Conservation (phyloP, 2,329 filamentous ascomycete species). For the Aspergillus carbonarius region DNA sequence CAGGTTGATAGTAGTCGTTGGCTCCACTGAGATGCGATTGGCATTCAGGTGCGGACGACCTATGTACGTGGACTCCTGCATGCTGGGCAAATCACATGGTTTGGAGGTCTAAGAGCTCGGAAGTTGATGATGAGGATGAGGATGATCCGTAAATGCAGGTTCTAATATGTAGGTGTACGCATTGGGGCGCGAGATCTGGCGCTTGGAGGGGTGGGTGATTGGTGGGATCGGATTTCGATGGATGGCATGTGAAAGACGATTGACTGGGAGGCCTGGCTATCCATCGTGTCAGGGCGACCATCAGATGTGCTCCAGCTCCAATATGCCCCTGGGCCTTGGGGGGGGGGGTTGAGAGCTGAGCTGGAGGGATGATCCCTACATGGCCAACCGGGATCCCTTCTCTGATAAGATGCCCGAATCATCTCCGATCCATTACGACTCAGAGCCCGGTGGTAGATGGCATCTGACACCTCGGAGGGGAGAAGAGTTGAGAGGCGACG, state of each 20-base stretch:
- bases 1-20: neutral
- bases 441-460: neutral
- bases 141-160: neutral
- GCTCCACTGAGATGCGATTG: no score
- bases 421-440: neutral
- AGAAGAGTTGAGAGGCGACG: neutral
- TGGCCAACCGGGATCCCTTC: neutral
- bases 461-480: neutral
- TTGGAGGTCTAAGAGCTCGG: neutral
- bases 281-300: no score
- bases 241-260: neutral
- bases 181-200: neutral
- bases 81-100: neutral
- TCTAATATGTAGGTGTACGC: neutral
- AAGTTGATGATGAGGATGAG: neutral
- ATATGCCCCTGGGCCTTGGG: neutral
- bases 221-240: neutral
- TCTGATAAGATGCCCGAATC: slow-evolving; percentile 1
- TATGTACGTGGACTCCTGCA: no score
- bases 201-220: neutral
- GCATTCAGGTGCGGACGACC: no score
- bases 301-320: no score
- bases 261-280: no score
- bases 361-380: neutral
- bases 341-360: neutral